These are phyloP conservation scores for Leucocoprinus birnbaumii DNA, from an alignment of 768 basidiomycete genomes.

Conservation along the genomic window DNA sequence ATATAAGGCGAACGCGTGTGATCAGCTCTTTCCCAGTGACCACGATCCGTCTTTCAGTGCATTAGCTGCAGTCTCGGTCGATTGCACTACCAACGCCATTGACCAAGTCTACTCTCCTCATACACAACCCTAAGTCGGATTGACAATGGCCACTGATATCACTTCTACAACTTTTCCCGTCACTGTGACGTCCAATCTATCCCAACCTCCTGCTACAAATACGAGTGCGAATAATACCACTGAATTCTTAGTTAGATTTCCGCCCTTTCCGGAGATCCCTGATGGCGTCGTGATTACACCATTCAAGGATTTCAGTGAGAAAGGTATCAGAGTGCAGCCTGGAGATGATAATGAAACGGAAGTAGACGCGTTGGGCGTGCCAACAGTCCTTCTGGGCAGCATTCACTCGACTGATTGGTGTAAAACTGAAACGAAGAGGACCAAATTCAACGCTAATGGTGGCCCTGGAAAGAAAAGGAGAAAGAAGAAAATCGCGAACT, in stretches of 20 bases:
- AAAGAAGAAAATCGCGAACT: constrained; percentile 17
- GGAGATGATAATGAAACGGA: constrained; percentile 51
- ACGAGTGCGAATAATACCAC: not conserved
- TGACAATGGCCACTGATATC: not conserved
- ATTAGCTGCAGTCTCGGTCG: not conserved
- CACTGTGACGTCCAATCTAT: not conserved
- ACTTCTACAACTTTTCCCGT: not conserved
- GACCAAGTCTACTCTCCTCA: not conserved
- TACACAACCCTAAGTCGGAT: not conserved
- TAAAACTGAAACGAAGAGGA: constrained; percentile 55
- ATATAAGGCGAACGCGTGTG: not conserved
- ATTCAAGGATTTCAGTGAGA: constrained; percentile 41
- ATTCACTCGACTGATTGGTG: constrained; percentile 54
- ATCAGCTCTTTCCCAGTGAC: not conserved
- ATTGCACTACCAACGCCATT: not conserved
- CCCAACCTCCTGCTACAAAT: not conserved
- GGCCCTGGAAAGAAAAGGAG: constrained; percentile 10
- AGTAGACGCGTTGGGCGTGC: constrained; percentile 63
- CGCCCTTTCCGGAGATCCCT: constrained; percentile 45
- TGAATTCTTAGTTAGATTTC: constrained; percentile 31
- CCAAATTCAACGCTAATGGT: constrained; percentile 13
- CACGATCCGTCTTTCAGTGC: constrained; percentile 5
- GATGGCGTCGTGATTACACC: constrained; percentile 38
- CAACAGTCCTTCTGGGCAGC: constrained; percentile 52
- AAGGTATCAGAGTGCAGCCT: constrained; percentile 28